Evolutionary conservation across 306 rosid species (phyloP).

Genomic region (Potentilla sterilis): DNA sequence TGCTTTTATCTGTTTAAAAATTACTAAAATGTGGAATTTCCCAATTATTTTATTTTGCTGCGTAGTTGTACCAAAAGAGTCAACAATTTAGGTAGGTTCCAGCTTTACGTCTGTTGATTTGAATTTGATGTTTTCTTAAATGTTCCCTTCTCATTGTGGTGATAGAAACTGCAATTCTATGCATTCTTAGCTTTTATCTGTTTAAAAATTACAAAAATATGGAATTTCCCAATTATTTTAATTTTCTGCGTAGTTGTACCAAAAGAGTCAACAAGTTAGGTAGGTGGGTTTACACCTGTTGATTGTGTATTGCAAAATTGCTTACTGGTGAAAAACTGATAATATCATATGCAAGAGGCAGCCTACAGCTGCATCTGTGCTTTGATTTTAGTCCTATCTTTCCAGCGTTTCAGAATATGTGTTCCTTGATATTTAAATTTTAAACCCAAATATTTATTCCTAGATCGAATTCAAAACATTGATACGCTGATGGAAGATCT

Average conservation of each 20-base stretch:
- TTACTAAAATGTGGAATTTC: neutral
- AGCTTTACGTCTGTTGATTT: neutral
- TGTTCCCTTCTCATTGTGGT: neutral
- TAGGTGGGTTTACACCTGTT: neutral
- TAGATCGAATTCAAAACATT: neutral
- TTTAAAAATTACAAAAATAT: neutral
- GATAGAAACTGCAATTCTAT: neutral
- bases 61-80: neutral
- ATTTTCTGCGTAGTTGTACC: neutral
- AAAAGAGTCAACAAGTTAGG: neutral
- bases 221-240: neutral
- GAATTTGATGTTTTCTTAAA: slow-evolving; percentile 11
- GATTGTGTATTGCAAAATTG: neutral
- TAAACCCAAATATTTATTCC: neutral
- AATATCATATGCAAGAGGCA: neutral
- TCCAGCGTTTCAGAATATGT: neutral
- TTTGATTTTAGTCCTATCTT: neutral
- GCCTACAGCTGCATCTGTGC: neutral
- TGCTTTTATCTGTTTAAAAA: neutral
- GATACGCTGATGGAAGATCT: neutral
- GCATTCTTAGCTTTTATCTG: neutral
- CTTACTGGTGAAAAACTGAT: neutral
- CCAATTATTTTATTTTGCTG: neutral
- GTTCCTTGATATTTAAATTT: neutral
- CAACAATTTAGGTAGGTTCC: neutral